Percentiles rank a stretch among this genome's conserved stretches.
phyloP scores from a whole-genome alignment of 495 filamentous ascomycete genomes.

The Astrothelium subdiscretum region DNA sequence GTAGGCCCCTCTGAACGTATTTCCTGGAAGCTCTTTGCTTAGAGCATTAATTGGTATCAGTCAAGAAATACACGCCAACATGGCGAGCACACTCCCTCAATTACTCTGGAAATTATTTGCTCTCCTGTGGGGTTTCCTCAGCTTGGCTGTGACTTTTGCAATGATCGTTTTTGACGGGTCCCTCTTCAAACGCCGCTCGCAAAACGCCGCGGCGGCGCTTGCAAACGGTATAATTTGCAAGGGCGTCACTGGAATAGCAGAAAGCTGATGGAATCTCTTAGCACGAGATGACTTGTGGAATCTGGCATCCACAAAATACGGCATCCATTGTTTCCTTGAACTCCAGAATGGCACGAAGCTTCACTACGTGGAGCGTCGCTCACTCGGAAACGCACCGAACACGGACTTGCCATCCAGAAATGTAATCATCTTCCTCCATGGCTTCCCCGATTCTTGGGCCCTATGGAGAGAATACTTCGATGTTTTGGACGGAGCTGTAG shows the following conservation, averaged over 20 bases:
- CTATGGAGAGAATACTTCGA: constrained; percentile 37
- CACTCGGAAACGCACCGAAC: constrained; percentile 24
- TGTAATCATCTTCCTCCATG: constrained; percentile 46
- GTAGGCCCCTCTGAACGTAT: too few relatives aligned
- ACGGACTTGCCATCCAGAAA: constrained; percentile 17
- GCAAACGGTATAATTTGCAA: neutral
- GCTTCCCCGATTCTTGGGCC: constrained; percentile 47
- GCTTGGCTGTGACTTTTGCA: neutral
- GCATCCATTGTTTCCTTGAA: constrained; percentile 25
- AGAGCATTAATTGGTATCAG: too few relatives aligned
- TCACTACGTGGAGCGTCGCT: constrained; percentile 45
- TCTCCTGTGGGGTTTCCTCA: neutral
- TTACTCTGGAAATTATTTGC: neutral
- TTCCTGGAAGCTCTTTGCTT: too few relatives aligned
- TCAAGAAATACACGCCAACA: too few relatives aligned
- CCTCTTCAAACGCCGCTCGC: neutral
- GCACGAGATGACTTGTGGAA: neutral
- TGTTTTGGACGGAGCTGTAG: constrained; percentile 18
- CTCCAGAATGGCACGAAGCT: constrained; percentile 39
- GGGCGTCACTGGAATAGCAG: neutral
- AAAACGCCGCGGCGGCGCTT: neutral
- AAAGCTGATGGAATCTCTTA: neutral
- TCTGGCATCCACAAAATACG: neutral
- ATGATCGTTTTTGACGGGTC: neutral
- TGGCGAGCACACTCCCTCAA: too few relatives aligned